Base-by-base conservation (phyloP, 495 filamentous ascomycete genomes). In the Podospora didyma region DNA sequence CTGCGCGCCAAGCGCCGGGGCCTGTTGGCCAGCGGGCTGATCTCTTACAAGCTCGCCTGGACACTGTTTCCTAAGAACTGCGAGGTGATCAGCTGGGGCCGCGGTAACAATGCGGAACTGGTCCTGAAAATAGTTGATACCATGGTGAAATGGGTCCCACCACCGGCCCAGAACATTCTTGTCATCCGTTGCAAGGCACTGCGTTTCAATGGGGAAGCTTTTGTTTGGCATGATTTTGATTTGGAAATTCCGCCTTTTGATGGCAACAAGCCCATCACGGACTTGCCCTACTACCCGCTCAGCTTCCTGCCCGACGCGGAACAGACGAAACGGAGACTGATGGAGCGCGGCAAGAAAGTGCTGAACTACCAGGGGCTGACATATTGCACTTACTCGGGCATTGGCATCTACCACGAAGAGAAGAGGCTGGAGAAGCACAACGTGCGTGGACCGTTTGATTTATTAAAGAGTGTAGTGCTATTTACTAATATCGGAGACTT, bases 41-140 rank as follows among this genome's bases (percentile, higher is more conserved):
- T 72, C 10, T 60, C 62, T 16, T 73, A 57, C 54, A 62, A 62
- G n/a, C 60, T 72, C 12, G 64, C 68, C 26, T 75, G 73, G 72
- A 62, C 73, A 9, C 58, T 60, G 46, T 75, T 75, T 56, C 70
- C 73, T 4, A 60, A 58, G 26, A 56, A 57, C 31, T 58, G 62
- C 0, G 63, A 66, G 19, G 60, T 74, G 16, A 64, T 70, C 46
- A 58, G 53, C 45, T 63, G 58, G 49, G 39, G 39, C 39, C 39
- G 39, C 5, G 62, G 56, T 24, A 55, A 60, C 46, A 71, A 69
- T 56, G 62, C 54, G 49, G 67, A 69, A 46, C 53, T 72, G 3
- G 58, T 75, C 2, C 66, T 48, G 58, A 64, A 69, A 21, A 70
- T 75, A 11, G 57, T 55, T 2, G 49, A 58, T 42, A 61, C 66